Evolutionary conservation across 108 stramenopile species (phyloP).

Genomic region (Pseudonitzschia multiseries): DNA sequence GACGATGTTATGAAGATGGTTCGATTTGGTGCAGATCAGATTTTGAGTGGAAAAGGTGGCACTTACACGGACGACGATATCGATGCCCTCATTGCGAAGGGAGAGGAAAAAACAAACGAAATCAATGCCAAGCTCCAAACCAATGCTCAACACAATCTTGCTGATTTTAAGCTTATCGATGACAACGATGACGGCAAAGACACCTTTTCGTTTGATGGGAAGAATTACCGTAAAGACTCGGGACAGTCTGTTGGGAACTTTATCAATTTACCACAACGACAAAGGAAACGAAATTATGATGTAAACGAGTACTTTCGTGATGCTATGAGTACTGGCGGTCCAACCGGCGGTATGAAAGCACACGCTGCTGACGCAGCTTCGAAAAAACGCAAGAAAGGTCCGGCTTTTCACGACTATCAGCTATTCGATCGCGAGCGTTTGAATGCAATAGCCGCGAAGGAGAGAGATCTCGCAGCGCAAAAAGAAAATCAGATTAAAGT

Average conservation of each 20-base stretch:
- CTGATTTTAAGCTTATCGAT: slow-evolving; percentile 87
- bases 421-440: slow-evolving; percentile 86
- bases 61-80: slow-evolving; percentile 96
- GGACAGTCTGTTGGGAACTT: slow-evolving; percentile 74
- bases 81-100: slow-evolving; percentile 93
- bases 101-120: slow-evolving; percentile 87
- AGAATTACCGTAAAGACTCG: slow-evolving; percentile 81
- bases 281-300: slow-evolving; percentile 97
- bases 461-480: slow-evolving; percentile 67
- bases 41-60: slow-evolving; percentile 81
- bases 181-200: slow-evolving; percentile 79
- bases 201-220: slow-evolving; percentile 90
- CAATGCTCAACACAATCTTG: slow-evolving; percentile 95
- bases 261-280: slow-evolving; percentile 94
- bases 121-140: slow-evolving; percentile 89
- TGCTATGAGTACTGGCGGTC: slow-evolving; percentile 59
- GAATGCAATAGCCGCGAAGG: slow-evolving; percentile 70
- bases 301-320: slow-evolving; percentile 91
- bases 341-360: slow-evolving; percentile 60
- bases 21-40: slow-evolving; percentile 97
- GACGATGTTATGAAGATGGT: slow-evolving; percentile 99
- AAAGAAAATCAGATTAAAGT: slow-evolving; percentile 66
- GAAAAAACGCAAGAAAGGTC: slow-evolving; percentile 86
- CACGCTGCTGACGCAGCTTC: slow-evolving; percentile 75
- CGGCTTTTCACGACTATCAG: slow-evolving; percentile 92